Evolutionary conservation across 2,329 filamentous ascomycete species (phyloP), one percentile per base, ranked within the genome.

Genomic region (Diaporthe sp.): DNA sequence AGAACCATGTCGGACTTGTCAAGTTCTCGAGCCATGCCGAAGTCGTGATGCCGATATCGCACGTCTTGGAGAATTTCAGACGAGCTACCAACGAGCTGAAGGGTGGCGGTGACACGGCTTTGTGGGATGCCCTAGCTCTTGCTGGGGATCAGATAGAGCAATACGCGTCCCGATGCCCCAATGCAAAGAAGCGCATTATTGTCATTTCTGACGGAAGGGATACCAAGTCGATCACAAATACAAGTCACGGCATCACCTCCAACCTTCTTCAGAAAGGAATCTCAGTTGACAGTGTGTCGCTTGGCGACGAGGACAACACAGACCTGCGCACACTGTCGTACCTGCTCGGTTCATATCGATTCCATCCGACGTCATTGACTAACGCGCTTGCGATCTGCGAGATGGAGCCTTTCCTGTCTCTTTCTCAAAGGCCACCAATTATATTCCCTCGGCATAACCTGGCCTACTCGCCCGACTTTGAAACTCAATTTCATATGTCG

Each of bases 391-490:
- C 71, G 31, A 73, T 73, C 3, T 73, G 71, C 46, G 71, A 73
- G 58, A 73, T 73, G 71, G 71, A 73, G 46, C 71, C 71, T 22
- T 73, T 73, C 71, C 58, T 73, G 15, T 65, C 71, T 17, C 46
- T 73, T 12, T 53, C 57, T 22, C 58, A 73, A 34, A 55, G 71
- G 15, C 71, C 71, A 55, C 42, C 46, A 1, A 46, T 73, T 28
- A 46, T 25, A 1, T 31, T 34, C 10, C 68, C 68, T 42, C 39
- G 46, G 9, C 17, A 49, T 17, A 34, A 31, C 12, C 8, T 34
- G 17, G 61, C 28, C 25, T 31, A 22, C 22, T n/a, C 37, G 37
- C 6, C 10, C 25, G 12, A 25, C 4, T 17, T 46, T 10, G 6
- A 49, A 22, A 22, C 25, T 28, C 25, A 28, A 10, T 71, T 71